A percentile compares a stretch with the other conserved stretches of the same genome.
Conservation (phyloP, 2,329 filamentous ascomycete genomes). For the Aspergillus sergii region DNA sequence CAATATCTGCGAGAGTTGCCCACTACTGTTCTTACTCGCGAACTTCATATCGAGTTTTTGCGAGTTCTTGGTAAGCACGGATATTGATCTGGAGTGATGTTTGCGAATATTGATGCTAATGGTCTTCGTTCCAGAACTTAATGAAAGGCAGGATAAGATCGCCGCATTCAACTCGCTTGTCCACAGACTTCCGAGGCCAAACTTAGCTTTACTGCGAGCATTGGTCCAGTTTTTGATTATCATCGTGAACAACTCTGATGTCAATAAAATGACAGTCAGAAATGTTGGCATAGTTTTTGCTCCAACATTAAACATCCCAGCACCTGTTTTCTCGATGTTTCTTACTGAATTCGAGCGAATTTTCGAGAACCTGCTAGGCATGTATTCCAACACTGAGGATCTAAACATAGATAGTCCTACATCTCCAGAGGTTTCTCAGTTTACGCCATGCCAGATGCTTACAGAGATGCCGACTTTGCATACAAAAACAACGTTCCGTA, state of each 20-base stretch:
- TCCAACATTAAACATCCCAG: constrained; percentile 93
- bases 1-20: constrained; percentile 91
- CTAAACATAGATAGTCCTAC: constrained; percentile 44
- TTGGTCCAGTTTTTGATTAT: constrained; percentile 86
- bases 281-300: constrained; percentile 99
- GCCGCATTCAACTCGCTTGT: constrained; percentile 75
- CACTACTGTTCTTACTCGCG: constrained; percentile 84
- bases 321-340: constrained; percentile 90
- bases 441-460: constrained; percentile 67
- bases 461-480: constrained; percentile 67
- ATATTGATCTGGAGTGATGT: not conserved
- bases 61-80: constrained; percentile 64
- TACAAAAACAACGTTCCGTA: constrained; percentile 57
- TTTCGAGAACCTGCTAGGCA: constrained; percentile 70
- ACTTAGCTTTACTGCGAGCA: constrained; percentile 79
- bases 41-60: constrained; percentile 87
- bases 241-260: constrained; percentile 84
- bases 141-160: constrained; percentile 75
- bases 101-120: constrained; percentile 8
- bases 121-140: constrained; percentile 59
- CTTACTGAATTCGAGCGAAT: constrained; percentile 87
- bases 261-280: constrained; percentile 97
- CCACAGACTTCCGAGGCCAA: constrained; percentile 75
- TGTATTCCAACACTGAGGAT: constrained; percentile 39
- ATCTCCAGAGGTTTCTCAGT: constrained; percentile 62